Evolutionary conservation across 352 stramenopile species (phyloP).

Genomic region (Phytophthora uliginosa): DNA sequence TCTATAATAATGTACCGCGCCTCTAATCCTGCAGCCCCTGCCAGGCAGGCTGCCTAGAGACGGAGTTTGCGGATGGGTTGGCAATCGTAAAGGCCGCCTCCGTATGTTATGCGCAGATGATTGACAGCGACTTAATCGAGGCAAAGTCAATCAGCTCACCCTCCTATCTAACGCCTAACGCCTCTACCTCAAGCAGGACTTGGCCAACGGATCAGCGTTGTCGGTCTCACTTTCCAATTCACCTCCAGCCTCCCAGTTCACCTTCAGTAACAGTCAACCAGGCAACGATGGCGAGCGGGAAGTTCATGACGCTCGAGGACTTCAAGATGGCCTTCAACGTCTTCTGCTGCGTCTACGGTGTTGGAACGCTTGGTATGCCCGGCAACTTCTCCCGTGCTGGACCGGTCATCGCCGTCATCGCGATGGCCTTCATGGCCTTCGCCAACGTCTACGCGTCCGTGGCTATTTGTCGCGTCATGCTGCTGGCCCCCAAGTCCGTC

Average conservation of each 20-base stretch:
- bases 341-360: slow-evolving; percentile 34
- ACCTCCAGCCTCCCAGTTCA: background rate
- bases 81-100: background rate
- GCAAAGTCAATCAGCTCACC: background rate
- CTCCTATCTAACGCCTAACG: background rate
- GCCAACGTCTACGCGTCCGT: slow-evolving; percentile 70
- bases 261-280: background rate
- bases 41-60: background rate
- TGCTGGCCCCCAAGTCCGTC: slow-evolving; percentile 59
- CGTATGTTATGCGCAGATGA: background rate
- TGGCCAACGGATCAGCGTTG: background rate
- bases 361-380: slow-evolving; percentile 35
- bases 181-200: background rate
- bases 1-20: background rate
- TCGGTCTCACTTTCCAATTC: background rate
- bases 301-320: slow-evolving; percentile 1
- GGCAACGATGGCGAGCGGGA: background rate
- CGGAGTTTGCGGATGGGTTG: background rate
- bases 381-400: slow-evolving; percentile 27
- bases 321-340: slow-evolving; percentile 35
- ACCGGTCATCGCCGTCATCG: slow-evolving; percentile 40
- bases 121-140: background rate
- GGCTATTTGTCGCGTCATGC: slow-evolving; percentile 56
- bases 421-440: slow-evolving; percentile 69
- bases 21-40: background rate